A percentile compares a stretch with the other conserved stretches of the same genome.
Evolutionary conservation across 495 filamentous ascomycete species (phyloP).

Genomic region (Penicillium steckii): DNA sequence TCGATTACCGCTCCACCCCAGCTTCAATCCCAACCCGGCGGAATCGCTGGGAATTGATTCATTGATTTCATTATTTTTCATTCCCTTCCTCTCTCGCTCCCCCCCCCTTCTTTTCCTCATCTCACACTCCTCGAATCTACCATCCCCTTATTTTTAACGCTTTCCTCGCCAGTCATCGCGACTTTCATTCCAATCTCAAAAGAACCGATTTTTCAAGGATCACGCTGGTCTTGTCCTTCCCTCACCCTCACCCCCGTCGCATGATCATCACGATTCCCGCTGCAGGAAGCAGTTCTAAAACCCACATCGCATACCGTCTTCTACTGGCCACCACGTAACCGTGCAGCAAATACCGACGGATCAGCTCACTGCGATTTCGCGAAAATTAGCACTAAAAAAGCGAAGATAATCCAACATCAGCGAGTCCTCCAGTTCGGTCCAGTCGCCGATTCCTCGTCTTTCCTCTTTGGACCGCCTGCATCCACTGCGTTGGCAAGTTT

Average conservation of each 20-base stretch:
- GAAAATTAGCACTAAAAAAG: constrained; percentile 30
- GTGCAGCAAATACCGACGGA: constrained; percentile 33
- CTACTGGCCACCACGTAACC: constrained; percentile 41
- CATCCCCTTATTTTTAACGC: neutral
- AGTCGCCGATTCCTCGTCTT: constrained; percentile 39
- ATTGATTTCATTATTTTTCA: constrained; percentile 31
- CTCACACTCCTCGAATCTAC: neutral
- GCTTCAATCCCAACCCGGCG: constrained; percentile 25
- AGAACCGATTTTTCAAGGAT: constrained; percentile 17
- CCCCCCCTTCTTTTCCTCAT: constrained; percentile 9
- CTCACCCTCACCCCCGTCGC: constrained; percentile 15
- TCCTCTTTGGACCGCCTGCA: constrained; percentile 46
- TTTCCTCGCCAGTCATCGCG: neutral
- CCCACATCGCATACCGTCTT: constrained; percentile 29
- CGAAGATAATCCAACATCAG: constrained; percentile 28
- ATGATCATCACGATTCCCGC: constrained; percentile 26
- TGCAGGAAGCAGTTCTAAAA: constrained; percentile 18
- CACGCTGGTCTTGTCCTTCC: constrained; percentile 28
- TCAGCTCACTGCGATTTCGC: constrained; percentile 28
- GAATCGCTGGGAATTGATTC: constrained; percentile 24
- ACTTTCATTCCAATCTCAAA: neutral
- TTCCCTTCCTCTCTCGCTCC: too few relatives aligned
- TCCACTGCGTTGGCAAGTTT: constrained; percentile 42
- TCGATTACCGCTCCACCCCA: constrained; percentile 26
- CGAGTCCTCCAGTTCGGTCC: constrained; percentile 27